A percentile compares a stretch with the other conserved stretches of the same genome.
Evolutionary conservation across 2,329 filamentous ascomycete species (phyloP).

Genomic region (Leptosphaerulina australis): DNA sequence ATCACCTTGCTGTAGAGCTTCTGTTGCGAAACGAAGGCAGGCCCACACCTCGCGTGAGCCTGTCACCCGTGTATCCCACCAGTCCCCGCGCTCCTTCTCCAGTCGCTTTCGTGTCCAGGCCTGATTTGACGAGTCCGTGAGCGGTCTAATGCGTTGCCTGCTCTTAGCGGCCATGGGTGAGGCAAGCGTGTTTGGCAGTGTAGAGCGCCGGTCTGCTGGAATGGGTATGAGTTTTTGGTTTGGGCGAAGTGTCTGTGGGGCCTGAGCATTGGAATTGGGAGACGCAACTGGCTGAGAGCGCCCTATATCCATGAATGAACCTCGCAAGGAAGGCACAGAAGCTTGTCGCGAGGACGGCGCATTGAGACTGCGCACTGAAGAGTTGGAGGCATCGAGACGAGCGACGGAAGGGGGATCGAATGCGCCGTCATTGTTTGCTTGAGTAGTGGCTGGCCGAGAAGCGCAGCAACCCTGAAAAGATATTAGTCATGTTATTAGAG

Average conservation of each 20-base stretch:
- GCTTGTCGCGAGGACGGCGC: constrained; percentile 19
- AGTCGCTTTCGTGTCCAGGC: constrained; percentile 66
- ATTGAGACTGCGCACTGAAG: constrained; percentile 31
- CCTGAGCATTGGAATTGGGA: constrained; percentile 2
- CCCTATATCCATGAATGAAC: neutral
- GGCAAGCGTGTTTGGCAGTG: constrained; percentile 37
- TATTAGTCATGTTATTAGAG: neutral
- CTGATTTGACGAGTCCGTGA: constrained; percentile 26
- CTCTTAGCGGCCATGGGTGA: constrained; percentile 24
- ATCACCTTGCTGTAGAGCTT: constrained; percentile 65
- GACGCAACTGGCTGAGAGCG: neutral
- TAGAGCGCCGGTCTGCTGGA: constrained; percentile 32
- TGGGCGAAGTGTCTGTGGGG: constrained; percentile 25
- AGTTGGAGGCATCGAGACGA: constrained; percentile 4
- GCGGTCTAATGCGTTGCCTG: constrained; percentile 27
- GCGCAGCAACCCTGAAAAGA: constrained; percentile 22
- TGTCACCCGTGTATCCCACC: constrained; percentile 88
- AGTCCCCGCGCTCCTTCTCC: constrained; percentile 74
- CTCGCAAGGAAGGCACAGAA: constrained; percentile 11
- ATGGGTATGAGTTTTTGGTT: constrained; percentile 38
- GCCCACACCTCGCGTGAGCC: constrained; percentile 81
- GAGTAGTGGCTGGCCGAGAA: constrained; percentile 11
- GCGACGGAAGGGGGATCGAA: constrained; percentile 10
- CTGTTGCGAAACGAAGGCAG: constrained; percentile 70
- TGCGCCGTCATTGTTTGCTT: constrained; percentile 4